phyloP scores from a whole-genome alignment of 202 grass and related monocot species.

The Panicum virgatum region DNA sequence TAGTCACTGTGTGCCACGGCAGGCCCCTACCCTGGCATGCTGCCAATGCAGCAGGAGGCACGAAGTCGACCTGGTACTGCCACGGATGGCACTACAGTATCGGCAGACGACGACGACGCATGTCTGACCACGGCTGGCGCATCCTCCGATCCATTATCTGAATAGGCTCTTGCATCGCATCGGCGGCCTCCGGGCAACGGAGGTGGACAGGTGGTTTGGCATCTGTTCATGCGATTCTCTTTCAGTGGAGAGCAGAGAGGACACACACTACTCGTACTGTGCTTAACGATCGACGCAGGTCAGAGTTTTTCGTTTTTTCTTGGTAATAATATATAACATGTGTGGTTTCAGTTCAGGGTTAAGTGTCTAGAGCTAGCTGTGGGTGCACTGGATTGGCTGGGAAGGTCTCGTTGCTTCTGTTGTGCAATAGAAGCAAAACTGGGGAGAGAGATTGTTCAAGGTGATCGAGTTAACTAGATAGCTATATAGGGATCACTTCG shows the following conservation, averaged over 20 bases:
- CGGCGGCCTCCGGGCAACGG: too few relatives aligned
- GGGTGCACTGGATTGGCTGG: not conserved
- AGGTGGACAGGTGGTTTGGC: too few relatives aligned
- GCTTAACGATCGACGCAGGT: not conserved
- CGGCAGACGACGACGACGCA: too few relatives aligned
- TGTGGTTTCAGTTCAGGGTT: too few relatives aligned
- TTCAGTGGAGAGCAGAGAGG: not conserved
- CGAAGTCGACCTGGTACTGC: not conserved
- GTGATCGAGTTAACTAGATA: not conserved
- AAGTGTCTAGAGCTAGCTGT: too few relatives aligned
- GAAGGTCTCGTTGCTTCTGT: not conserved
- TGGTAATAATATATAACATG: too few relatives aligned
- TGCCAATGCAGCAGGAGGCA: conserved; percentile 9
- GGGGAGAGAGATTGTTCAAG: not conserved
- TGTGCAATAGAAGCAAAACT: not conserved
- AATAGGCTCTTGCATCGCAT: too few relatives aligned
- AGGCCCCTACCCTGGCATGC: not conserved
- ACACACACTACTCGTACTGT: conserved; percentile 6
- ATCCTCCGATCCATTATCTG: too few relatives aligned
- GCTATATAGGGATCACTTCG: not conserved
- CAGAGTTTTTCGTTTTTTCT: not conserved
- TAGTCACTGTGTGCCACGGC: not conserved
- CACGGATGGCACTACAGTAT: too few relatives aligned
- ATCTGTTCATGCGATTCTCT: not conserved
- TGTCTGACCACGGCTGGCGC: too few relatives aligned